Evolutionary conservation across 2,329 filamentous ascomycete species (phyloP).

Genomic region (Plectosphaerella sp.): DNA sequence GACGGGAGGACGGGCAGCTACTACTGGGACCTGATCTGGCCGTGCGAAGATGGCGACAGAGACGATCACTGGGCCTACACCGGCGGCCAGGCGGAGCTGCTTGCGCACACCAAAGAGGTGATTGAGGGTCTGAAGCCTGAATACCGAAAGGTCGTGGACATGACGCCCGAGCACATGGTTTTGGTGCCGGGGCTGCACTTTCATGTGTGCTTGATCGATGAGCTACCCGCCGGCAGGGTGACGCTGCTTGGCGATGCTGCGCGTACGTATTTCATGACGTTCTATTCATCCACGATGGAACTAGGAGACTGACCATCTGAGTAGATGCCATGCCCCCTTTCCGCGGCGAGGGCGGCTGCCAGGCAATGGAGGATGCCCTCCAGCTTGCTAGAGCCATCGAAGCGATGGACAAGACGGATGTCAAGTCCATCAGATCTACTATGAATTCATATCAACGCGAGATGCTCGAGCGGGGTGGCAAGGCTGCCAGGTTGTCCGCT

Average conservation of each 20-base stretch:
- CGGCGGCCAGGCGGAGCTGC: slow-evolving; percentile 6
- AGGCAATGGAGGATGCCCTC: too few species aligned
- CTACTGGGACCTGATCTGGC: slow-evolving; percentile 20
- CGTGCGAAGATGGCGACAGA: slow-evolving; percentile 17
- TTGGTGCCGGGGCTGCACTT: slow-evolving; percentile 26
- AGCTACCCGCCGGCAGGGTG: slow-evolving; percentile 25
- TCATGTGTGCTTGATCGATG: slow-evolving; percentile 23
- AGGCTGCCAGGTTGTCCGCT: too few species aligned
- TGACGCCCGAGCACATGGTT: slow-evolving; percentile 9
- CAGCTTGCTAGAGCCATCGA: too few species aligned
- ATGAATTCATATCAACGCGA: too few species aligned
- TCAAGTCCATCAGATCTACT: too few species aligned
- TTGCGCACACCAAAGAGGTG: slow-evolving; percentile 4
- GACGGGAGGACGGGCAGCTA: slow-evolving; percentile 16
- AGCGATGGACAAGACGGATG: too few species aligned
- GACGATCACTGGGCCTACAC: slow-evolving; percentile 25
- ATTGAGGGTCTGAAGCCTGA: slow-evolving; percentile 4
- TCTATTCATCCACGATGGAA: background rate
- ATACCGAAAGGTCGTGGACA: slow-evolving; percentile 18
- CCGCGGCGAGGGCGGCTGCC: too few species aligned
- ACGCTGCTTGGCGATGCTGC: slow-evolving; percentile 40
- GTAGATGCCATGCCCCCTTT: too few species aligned
- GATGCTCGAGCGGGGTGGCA: too few species aligned
- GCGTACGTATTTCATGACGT: slow-evolving; percentile 29
- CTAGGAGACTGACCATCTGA: too few species aligned